Evolutionary conservation across 2,329 filamentous ascomycete species (phyloP), one percentile per base, ranked within the genome.

Genomic region (Epichloe aotearoae): DNA sequence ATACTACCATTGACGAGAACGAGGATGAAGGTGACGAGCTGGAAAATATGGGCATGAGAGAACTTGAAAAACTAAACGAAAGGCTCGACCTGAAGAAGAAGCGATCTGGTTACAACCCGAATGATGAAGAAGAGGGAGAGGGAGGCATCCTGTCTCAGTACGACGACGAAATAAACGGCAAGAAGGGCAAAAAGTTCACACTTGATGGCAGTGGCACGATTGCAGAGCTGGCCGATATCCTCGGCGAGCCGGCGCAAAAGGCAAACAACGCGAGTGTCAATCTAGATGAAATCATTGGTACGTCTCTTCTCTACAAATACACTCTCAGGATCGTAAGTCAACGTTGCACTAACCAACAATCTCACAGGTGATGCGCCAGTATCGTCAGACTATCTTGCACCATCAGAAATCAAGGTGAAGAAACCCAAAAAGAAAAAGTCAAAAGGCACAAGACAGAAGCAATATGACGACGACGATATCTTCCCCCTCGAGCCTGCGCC

Each of bases 381-480:
- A 17, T 58, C 79, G 15, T 95, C 90, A 17, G 93, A 98, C 65
- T 98, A 98, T 64, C 74, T 94, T 56, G 88, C 95, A 54, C 71
- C 84, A 15, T 86, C 86, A 2, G 84, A 93, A 58, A 79, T 96
- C 61, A 98, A 96, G 67, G 78, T 97, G 55, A 94, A 89, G 70
- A 98, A 95, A 66, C 84, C 88, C 1, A 96, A 95, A 69, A 96
- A 95, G 71, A 94, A 91, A 71, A 93, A 91, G 69, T 77, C 80
- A 34, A 91, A 89, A 65, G 75, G 79, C 23, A 87, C 84, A 2
- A 76, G 86, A 47, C 80, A 86, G 62, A 85, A 83, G 57, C 76
- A 75, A 1, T 69, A 74, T n/a, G 79, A 83, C 41, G 79, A 82
- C 33, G 80, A 83, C 51, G 79, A 80, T 47, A 69, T 82, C 5